phyloP scores from a whole-genome alignment of 2,329 filamentous ascomycete species.

The Aspergillus sojae region DNA sequence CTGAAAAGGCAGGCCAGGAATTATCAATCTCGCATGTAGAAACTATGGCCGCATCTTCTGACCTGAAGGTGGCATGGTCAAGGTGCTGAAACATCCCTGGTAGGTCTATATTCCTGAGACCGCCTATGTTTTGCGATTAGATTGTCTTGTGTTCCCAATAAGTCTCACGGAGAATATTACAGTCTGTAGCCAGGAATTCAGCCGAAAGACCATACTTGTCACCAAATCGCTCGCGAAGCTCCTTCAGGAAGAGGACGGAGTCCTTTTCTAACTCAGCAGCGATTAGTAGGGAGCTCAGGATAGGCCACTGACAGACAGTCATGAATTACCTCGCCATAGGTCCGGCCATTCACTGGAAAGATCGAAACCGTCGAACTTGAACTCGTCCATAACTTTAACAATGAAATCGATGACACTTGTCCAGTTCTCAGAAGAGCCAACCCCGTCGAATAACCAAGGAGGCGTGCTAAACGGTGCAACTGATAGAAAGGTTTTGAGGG shows the following conservation, averaged over 20 bases:
- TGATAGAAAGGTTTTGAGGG: neutral
- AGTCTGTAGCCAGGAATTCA: too few species aligned
- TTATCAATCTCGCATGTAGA: too few species aligned
- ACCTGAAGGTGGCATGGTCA: too few species aligned
- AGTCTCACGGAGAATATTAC: too few species aligned
- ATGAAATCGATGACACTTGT: neutral
- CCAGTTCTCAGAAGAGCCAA: neutral
- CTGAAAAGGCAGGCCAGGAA: too few species aligned
- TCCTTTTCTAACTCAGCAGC: neutral
- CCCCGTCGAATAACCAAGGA: too few species aligned
- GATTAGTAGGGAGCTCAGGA: neutral
- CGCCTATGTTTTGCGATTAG: neutral
- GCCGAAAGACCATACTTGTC: neutral
- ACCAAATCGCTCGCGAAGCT: neutral
- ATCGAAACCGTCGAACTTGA: neutral
- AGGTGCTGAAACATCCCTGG: too few species aligned
- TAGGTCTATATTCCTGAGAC: neutral
- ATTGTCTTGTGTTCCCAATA: neutral
- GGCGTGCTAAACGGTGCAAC: too few species aligned
- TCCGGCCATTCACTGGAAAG: too few species aligned
- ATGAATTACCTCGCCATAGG: neutral
- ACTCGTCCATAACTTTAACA: neutral
- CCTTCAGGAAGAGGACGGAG: neutral
- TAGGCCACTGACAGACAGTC: neutral
- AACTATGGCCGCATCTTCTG: too few species aligned